A percentile compares a stretch with the other conserved stretches of the same genome.
phyloP scores from a whole-genome alignment of 805 yeast genomes.

The Candida ovalis region DNA sequence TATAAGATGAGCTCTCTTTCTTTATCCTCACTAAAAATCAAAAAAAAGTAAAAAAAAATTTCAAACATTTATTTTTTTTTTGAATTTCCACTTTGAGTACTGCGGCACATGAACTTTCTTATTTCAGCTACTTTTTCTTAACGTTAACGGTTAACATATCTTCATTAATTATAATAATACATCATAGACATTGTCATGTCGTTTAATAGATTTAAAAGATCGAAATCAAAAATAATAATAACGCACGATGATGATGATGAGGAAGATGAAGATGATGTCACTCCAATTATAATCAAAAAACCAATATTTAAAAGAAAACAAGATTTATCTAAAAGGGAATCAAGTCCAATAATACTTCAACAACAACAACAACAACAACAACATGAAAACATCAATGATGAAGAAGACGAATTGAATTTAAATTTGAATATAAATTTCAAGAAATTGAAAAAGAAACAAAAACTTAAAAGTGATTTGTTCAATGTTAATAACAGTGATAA shows the following conservation, averaged over 20 bases:
- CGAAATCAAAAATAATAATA: slow-evolving; percentile 1
- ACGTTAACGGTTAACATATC: no score
- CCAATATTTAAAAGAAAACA: background rate
- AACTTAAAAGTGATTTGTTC: background rate
- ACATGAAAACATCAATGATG: background rate
- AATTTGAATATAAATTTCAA: background rate
- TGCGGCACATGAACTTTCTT: no score
- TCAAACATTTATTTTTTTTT: no score
- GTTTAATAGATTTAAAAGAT: background rate
- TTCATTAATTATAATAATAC: no score
- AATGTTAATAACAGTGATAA: no score
- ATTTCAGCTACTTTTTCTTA: no score
- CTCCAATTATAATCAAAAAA: background rate
- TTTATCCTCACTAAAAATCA: no score
- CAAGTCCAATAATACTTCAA: background rate
- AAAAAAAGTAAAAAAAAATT: no score
- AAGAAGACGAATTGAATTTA: background rate
- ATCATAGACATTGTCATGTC: background rate
- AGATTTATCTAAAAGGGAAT: slow-evolving; percentile 5
- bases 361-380: background rate
- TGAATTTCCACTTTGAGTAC: no score
- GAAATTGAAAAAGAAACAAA: background rate
- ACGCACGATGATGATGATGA: slow-evolving; percentile 3
- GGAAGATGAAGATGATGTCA: slow-evolving; percentile 2
- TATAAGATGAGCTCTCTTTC: no score